These are phyloP conservation scores for Voacanga thouarsii DNA, from an alignment of 257 asterid species.

Conservation along the genomic window DNA sequence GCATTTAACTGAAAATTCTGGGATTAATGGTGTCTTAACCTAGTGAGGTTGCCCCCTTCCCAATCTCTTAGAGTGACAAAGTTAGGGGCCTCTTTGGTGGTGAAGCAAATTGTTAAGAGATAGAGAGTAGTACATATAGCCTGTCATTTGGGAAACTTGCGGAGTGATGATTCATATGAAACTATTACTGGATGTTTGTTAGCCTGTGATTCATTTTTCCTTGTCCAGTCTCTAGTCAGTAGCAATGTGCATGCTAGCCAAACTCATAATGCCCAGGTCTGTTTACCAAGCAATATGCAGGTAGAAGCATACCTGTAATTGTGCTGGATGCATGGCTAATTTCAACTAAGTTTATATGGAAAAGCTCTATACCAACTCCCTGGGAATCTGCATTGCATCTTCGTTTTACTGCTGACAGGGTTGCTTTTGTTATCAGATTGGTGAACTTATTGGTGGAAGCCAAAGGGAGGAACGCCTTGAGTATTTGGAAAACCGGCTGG, in stretches of 20 bases:
- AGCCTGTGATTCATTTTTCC: background rate
- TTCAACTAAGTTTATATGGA: background rate
- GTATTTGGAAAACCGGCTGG: constrained; percentile 73
- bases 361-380: background rate
- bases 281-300: background rate
- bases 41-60: background rate
- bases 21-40: background rate
- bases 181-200: background rate
- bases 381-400: background rate
- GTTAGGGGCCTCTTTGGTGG: background rate
- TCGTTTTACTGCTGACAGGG: constrained; percentile 1
- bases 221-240: background rate
- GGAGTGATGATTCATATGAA: background rate
- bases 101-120: background rate
- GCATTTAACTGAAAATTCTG: background rate
- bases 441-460: constrained; percentile 99
- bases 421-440: constrained; percentile 51
- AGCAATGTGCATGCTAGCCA: background rate
- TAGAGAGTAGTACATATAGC: background rate
- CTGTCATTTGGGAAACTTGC: background rate
- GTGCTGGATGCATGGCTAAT: background rate
- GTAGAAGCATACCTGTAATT: background rate
- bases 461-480: constrained; percentile 97
- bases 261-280: background rate
- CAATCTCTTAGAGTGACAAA: background rate